Percentiles rank a stretch among this genome's conserved stretches.
Conservation (phyloP, 176 grass and related monocot genomes). For the Coix lacrymajobi region DNA sequence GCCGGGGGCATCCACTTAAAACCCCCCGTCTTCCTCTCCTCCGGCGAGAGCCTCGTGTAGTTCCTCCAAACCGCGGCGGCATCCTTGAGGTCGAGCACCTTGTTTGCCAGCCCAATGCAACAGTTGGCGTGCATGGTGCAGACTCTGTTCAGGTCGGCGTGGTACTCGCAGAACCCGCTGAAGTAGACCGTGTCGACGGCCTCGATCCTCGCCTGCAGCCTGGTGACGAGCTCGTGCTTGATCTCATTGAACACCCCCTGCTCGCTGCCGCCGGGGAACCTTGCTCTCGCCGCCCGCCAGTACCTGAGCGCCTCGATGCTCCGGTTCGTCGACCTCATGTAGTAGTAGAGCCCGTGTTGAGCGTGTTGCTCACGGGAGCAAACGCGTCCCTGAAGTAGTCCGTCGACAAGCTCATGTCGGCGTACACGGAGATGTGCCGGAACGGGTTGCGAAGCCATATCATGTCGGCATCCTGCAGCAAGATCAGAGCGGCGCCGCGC, state of each 20-base stretch:
- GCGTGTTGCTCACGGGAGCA: constrained; percentile 13
- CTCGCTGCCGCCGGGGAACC: constrained; percentile 20
- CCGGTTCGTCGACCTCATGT: constrained; percentile 29
- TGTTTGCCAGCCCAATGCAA: constrained; percentile 34
- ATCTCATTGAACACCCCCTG: constrained; percentile 46
- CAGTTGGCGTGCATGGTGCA: constrained; percentile 67
- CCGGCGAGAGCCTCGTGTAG: background rate
- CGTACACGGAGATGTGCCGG: constrained; percentile 17
- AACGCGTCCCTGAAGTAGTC: constrained; percentile 31
- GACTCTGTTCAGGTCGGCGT: constrained; percentile 5
- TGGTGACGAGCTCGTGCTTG: constrained; percentile 21
- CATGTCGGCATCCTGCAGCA: constrained; percentile 43
- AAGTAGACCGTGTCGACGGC: constrained; percentile 32
- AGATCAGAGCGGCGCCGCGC: too few relatives aligned
- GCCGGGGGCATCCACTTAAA: constrained; percentile 3
- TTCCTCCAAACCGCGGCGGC: constrained; percentile 38
- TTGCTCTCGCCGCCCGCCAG: constrained; percentile 31
- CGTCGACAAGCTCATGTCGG: constrained; percentile 26
- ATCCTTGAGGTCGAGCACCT: constrained; percentile 45
- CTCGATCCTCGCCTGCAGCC: constrained; percentile 15
- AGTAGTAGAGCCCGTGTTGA: constrained; percentile 62
- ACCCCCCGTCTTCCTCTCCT: background rate
- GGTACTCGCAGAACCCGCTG: constrained; percentile 41
- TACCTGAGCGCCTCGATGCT: constrained; percentile 25
- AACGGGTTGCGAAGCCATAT: constrained; percentile 52